Base-by-base conservation (phyloP, 176 grass and related monocot genomes). In the Phoenix dactylifera region DNA sequence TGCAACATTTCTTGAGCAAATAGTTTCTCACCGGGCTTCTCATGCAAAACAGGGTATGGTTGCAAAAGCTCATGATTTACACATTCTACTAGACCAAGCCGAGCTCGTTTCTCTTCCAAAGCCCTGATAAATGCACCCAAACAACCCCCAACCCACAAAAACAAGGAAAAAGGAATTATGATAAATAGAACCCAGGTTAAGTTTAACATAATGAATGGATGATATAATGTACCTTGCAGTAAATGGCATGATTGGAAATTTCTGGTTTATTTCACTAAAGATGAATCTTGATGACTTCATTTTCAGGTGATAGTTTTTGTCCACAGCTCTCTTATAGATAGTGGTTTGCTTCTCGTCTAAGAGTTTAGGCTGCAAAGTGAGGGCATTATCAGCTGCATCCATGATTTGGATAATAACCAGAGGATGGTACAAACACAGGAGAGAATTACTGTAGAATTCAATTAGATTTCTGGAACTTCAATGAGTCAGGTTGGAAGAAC, bases 41-140 rank as follows among this genome's bases (percentile, higher is more conserved):
- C 94, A 26, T 98, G 88, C 54, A 98, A 89, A 52, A 98, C 94
- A 65, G 94, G 94, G 50, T 98, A 98, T 1, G 94, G 94, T 79
- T 98, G 94, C 66, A 98, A 77, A 53, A 98, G 85, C 18, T 98
- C 94, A 79, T 98, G 94, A 51, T 98, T 98, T 69, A 98, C 86
- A 22, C 94, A 98, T 75, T 98, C 94, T 66, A 98, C 94, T 49
- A 98, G 71, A 17, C 94, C 94, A 63, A 98, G 50, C 22, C 94
- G 85, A 5, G 84, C 88, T 39, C 94, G 84, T 50, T 98, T 98
- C 82, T 98, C 94, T 81, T 98, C 94, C 76, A 98, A 71, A 10
- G 85, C 94, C 79, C 94, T 98, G 29, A 32, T 32, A 32, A 6
- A 32, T 32, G 6, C 6, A 6, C 29, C 4, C 29, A 32, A 5